Base-by-base conservation (phyloP, 2,329 filamentous ascomycete genomes). In the Colletotrichum destructivum region DNA sequence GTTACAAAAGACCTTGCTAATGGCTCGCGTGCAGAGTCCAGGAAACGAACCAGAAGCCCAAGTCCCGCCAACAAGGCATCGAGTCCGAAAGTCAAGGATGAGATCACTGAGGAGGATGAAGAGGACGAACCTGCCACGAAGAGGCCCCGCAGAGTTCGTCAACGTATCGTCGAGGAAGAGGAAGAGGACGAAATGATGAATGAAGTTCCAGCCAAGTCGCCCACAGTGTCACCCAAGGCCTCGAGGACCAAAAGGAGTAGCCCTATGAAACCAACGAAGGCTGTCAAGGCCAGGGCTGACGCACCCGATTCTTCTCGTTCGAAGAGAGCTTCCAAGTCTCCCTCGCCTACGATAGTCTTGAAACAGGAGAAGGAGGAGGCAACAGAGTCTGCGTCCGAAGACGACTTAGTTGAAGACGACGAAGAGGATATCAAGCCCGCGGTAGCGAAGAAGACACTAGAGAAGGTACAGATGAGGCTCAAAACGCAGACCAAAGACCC, bases 401-500 rank as follows among this genome's bases (percentile, higher is more conserved):
- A 90, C 67, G 87, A 86, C 23, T 82, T 83, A 18, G 81, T 80
- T 11, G 86, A 85, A 35, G 83, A 84, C n/a, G 85, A 86, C 26
- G 84, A 88, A 26, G 86, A 86, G 62, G 89, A 88, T 8, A 86
- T 93, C 77, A 94, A 94, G 78, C 91, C 94, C 2, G 90, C 92
- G 75, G 82, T 91, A 57, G 90, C 90, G 61, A 91, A 90, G 52
- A 95, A 97, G 81, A 91, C 91, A 57, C 91, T 94, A 55, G 90
- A 96, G 81, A 94, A 94, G 80, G 89, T 96, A 13, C 95, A 98
- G 80, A 90, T 90, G 11, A 93, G 92, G 59, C 84, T 98, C 70
- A 91, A 91, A 78, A 64, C 89, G 21, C 89, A 88, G 62, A 86
- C 83, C 49, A 93, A 94, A 75, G 93, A 97, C 77, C 91, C 93